These are phyloP conservation scores for Umbelopsis isabellina DNA, from an alignment of 192 early-diverging fungal genomes.

Conservation along the genomic window DNA sequence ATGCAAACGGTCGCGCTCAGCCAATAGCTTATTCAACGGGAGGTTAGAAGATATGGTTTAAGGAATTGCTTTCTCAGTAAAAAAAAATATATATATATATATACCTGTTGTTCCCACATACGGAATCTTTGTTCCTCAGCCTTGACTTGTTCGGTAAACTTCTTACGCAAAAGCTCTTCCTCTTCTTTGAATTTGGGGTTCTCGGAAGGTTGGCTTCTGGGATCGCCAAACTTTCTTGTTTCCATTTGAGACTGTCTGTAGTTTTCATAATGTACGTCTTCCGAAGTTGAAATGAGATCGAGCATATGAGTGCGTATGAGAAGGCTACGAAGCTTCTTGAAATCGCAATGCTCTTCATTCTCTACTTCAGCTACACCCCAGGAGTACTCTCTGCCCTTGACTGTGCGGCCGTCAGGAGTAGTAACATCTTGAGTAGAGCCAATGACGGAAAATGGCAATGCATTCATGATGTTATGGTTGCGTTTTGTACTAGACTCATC, in stretches of 20 bases:
- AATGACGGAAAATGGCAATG: constrained; percentile 97
- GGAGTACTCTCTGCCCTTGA: constrained; percentile 95
- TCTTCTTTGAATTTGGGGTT: constrained; percentile 98
- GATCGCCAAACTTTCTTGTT: constrained; percentile 83
- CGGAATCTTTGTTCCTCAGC: constrained; percentile 96
- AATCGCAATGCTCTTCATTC: constrained; percentile 98
- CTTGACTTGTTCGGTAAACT: constrained; percentile 98
- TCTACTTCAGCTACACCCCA: constrained; percentile 99
- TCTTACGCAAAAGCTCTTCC: constrained; percentile 92
- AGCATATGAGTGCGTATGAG: constrained; percentile 99
- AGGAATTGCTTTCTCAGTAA: neutral
- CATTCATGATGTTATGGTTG: constrained; percentile 85
- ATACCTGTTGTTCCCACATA: constrained; percentile 90
- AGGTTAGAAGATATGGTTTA: neutral
- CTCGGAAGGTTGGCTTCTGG: constrained; percentile 72
- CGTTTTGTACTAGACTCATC: constrained; percentile 77
- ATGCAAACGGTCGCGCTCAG: constrained; percentile 97
- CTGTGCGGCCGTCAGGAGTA: constrained; percentile 80
- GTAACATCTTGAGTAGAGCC: constrained; percentile 86
- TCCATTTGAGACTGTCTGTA: constrained; percentile 89
- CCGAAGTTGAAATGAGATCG: constrained; percentile 89
- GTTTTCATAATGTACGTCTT: constrained; percentile 95
- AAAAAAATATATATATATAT: constrained; percentile 35
- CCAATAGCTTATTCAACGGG: constrained; percentile 63
- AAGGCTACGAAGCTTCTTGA: constrained; percentile 94